Base-by-base conservation (phyloP, 352 stramenopile genomes). In the Phytophthora capsici region DNA sequence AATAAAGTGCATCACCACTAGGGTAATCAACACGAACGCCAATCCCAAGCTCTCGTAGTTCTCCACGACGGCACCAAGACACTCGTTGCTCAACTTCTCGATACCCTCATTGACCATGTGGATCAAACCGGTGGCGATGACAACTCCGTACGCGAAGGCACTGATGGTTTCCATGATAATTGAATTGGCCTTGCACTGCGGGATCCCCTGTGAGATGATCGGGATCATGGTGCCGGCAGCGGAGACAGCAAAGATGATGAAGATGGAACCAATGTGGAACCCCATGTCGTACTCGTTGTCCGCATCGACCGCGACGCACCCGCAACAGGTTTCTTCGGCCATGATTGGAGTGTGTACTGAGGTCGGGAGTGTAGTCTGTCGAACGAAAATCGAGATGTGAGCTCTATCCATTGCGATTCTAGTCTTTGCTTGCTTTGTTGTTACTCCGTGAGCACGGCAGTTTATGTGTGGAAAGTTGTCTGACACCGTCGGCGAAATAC, bases 91-190 rank as follows among this genome's bases (percentile, higher is more conserved):
- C 16, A 94, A 66, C 48, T 73, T 83, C 46, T 85, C 78, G 17
- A 84, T 61, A 17, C 73, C 82, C 23, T 89, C 80, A 51, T 75
- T 86, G 30, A 89, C 66, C 73, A 91, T 89, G 73, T 94, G 86
- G 54, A 94, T 89, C 34, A 91, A 72, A 28, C 79, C 77, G n/a
- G 84, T 90, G 47, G 74, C 62, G 37, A 92, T 72, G 36, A 94
- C 80, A 4, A 90, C 82, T 43, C 86, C 86, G 57, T 82, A 86
- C 1, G 78, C 79, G 46, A 91, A 87, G 1, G 79, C 69, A 36
- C 83, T 78, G 36, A 89, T 71, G 28, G 73, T 73, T 46, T 85
- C 70, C 58, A 90, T 77, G 26, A 80, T 70, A 13, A 84, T 36
- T 23, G 72, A 76, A 16, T 78, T 79, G 53, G 66, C 47, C 16